phyloP scores from a whole-genome alignment of 352 stramenopile genomes.

The Globisporangium middletonii region DNA sequence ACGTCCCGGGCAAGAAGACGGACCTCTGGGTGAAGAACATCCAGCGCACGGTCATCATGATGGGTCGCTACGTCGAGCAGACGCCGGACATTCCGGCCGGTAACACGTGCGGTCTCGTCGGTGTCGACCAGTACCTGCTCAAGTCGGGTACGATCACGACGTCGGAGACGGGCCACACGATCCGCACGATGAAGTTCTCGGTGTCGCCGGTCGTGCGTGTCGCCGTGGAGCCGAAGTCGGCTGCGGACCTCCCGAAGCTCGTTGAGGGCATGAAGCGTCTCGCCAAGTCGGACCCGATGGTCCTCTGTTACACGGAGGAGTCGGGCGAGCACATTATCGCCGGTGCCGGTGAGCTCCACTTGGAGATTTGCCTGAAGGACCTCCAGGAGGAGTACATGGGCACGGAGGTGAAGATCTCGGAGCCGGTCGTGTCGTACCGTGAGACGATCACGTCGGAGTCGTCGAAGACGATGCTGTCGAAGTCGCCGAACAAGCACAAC shows the following conservation, averaged over 20 bases:
- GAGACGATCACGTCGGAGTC: conserved; percentile 97
- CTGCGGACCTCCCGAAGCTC: conserved; percentile 98
- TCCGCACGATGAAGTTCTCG: conserved; percentile 99
- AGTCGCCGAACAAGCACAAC: conserved; percentile 99
- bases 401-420: conserved; percentile 97
- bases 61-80: conserved; percentile 98
- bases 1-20: conserved; percentile 99
- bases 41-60: conserved; percentile 99
- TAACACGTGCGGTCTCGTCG: conserved; percentile 99
- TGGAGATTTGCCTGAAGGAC: conserved; percentile 99
- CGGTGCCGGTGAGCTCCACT: conserved; percentile 97
- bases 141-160: conserved; percentile 99
- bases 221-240: conserved; percentile 98
- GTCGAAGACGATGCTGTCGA: conserved; percentile 95
- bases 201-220: conserved; percentile 99
- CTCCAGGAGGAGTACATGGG: conserved; percentile 99
- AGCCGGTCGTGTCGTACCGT: conserved; percentile 99
- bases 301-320: conserved; percentile 99
- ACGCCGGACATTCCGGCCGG: conserved; percentile 98
- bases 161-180: conserved; percentile 95
- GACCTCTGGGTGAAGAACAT: conserved; percentile 99
- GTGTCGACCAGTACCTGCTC: conserved; percentile 99
- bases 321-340: conserved; percentile 99
- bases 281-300: conserved; percentile 99
- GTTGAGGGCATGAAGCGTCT: conserved; percentile 99